A percentile compares a stretch with the other conserved stretches of the same genome.
Conservation (phyloP, 192 early-diverging fungal genomes). For the Thoreauomyces humboldtii region DNA sequence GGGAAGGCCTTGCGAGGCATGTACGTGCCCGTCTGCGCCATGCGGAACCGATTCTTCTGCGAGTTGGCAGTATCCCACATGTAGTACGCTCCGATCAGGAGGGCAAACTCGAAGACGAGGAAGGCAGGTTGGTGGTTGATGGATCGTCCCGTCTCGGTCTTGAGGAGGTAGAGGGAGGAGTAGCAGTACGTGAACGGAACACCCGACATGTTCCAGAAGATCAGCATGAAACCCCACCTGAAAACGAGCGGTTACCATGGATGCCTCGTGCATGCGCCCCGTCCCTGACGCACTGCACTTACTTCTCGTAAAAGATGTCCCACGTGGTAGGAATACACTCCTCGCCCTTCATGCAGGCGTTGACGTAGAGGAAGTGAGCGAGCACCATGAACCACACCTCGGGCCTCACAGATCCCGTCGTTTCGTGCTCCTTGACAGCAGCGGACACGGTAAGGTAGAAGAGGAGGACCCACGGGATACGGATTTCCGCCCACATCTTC, state of each 20-base stretch:
- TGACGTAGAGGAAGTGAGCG: constrained; percentile 75
- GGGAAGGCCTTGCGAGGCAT: constrained; percentile 85
- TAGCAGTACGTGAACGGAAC: constrained; percentile 80
- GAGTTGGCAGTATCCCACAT: constrained; percentile 72
- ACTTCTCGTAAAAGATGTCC: constrained; percentile 87
- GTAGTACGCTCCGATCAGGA: constrained; percentile 64
- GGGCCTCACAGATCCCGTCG: constrained; percentile 62
- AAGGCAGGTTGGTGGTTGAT: constrained; percentile 35
- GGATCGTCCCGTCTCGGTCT: constrained; percentile 56
- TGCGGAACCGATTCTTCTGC: constrained; percentile 86
- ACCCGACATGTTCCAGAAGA: constrained; percentile 59
- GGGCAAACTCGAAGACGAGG: constrained; percentile 43
- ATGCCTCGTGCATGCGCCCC: neutral
- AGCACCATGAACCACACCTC: constrained; percentile 68
- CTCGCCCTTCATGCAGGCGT: constrained; percentile 78
- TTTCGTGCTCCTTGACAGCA: constrained; percentile 69
- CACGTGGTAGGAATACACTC: constrained; percentile 83
- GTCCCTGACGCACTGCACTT: constrained; percentile 15
- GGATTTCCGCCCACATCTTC: constrained; percentile 85
- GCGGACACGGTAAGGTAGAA: constrained; percentile 65
- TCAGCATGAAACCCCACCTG: constrained; percentile 66
- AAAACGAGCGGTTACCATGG: neutral
- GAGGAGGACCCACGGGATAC: constrained; percentile 80
- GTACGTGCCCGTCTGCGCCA: constrained; percentile 59
- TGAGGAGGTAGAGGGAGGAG: constrained; percentile 77